Evolutionary conservation across 2,329 filamentous ascomycete genomes (phyloP).

Genomic region (Rugonectria rugulosa): DNA sequence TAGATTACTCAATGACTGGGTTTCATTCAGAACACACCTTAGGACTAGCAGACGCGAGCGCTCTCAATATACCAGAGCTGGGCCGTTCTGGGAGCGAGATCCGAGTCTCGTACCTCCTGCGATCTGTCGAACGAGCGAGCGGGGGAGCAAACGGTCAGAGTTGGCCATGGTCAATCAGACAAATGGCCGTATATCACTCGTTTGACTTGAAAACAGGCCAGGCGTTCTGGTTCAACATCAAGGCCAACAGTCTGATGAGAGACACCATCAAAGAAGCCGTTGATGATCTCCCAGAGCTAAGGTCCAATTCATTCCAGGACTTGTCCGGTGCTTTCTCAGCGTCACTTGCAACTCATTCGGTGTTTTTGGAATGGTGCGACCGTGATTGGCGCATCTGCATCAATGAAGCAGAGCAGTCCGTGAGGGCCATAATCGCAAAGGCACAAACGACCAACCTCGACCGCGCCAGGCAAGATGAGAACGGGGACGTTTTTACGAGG

Average conservation of each 20-base stretch:
- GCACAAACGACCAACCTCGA: constrained; percentile 16
- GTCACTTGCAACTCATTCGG: constrained; percentile 8
- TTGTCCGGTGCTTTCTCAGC: constrained; percentile 1
- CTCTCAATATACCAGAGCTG: constrained; percentile 1
- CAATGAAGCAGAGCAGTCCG: constrained; percentile 14
- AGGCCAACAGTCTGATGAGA: constrained; percentile 14
- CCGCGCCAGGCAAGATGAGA: not conserved
- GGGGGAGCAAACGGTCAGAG: not conserved
- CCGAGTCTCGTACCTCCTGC: constrained; percentile 17
- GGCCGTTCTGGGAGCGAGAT: constrained; percentile 19
- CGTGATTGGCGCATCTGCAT: constrained; percentile 22
- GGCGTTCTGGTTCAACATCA: constrained; percentile 22
- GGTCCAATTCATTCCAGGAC: not conserved
- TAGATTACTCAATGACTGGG: constrained; percentile 22
- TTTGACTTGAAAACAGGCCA: constrained; percentile 20
- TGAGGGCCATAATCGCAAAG: constrained; percentile 10
- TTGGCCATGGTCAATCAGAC: constrained; percentile 13
- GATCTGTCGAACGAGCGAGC: constrained; percentile 8
- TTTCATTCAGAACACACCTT: constrained; percentile 13
- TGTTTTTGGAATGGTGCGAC: constrained; percentile 21
- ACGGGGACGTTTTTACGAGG: not conserved
- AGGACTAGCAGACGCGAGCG: rapidly evolving
- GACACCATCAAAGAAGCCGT: constrained; percentile 12
- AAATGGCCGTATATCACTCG: constrained; percentile 25
- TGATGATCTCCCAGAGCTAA: constrained; percentile 2